A percentile compares a stretch with the other conserved stretches of the same genome.
Evolutionary conservation across 140 eudicot genomes (phyloP).

Genomic region (Senecio squalidus): DNA sequence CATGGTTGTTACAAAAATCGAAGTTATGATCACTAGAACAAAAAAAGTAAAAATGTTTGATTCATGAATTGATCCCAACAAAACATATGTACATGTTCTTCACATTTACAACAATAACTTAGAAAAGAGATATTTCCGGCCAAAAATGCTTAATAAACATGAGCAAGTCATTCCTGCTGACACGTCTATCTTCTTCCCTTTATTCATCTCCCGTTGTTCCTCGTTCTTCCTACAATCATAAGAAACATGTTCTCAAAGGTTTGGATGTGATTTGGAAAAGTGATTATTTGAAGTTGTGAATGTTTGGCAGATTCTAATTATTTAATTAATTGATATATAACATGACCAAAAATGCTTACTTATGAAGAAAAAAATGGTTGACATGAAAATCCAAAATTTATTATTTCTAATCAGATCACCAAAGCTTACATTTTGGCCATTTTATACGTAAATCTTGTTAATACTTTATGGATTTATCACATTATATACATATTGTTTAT

Average conservation of each 20-base stretch:
- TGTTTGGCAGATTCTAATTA: neutral
- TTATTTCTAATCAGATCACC: too few species aligned
- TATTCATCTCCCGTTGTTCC: neutral
- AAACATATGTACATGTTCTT: too few species aligned
- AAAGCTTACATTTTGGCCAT: neutral
- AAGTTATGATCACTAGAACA: too few species aligned
- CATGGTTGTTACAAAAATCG: too few species aligned
- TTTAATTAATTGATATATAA: neutral
- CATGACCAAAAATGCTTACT: neutral
- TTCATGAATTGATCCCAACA: too few species aligned
- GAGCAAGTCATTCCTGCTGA: neutral
- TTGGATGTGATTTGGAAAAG: neutral
- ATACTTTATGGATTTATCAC: neutral
- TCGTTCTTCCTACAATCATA: neutral
- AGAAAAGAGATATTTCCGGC: too few species aligned
- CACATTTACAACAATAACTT: too few species aligned
- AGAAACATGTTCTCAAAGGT: neutral
- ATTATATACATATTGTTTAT: neutral
- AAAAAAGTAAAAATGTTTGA: too few species aligned
- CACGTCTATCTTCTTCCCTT: neutral
- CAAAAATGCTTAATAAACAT: neutral
- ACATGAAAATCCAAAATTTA: neutral
- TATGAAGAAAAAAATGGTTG: neutral
- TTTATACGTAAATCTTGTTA: neutral
- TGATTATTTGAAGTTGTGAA: neutral